Evolutionary conservation across 2,329 filamentous ascomycete species (phyloP), one percentile per base, ranked within the genome.

Genomic region (Tolypocladium tropicale): DNA sequence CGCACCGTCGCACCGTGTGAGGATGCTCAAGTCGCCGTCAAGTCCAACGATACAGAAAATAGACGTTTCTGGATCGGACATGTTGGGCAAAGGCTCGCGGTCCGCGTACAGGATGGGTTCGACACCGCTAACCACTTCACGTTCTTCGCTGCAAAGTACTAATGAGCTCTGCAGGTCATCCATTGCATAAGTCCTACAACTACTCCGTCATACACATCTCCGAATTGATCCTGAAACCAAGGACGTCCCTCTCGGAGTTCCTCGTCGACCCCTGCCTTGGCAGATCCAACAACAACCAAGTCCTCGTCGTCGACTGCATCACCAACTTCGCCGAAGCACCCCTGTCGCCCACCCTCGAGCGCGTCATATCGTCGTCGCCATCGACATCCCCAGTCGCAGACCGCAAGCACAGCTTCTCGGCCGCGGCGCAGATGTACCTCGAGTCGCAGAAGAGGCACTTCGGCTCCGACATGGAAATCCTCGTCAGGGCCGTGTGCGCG

Each of bases 401-500:
- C 52, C 66, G 69, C 57, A 68, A 69, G 56, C 67, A 67, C 52
- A 70, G 69, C 58, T 74, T 73, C 61, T 71, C 72, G 32, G 73
- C 77, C 2, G 73, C 74, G 18, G 71, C 74, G 34, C 76, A 77
- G 62, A 82, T 82, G 79, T 78, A 79, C 61, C 74, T 80, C 41
- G 79, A 81, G 65, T 80, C 79, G 4, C 71, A 79, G 30, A 74
- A 78, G 58, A 74, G 84, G 28, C 80, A 83, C 41, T 82, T 81
- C 56, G 81, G 81, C 1, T 85, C 82, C 14, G 83, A 86, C 62
- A 74, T 88, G 65, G 86, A 90, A 69, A 78, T 91, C 10, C 71
- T 92, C 54, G 85, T 85, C 1, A 76, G 88, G 52, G 87, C 88
- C 2, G 77, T 89, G 61, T 92, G 89, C 66, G 85, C 88, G 0